Evolutionary conservation across 1,139 yeast species (phyloP).

Genomic region (Yamadazyma aaseri): DNA sequence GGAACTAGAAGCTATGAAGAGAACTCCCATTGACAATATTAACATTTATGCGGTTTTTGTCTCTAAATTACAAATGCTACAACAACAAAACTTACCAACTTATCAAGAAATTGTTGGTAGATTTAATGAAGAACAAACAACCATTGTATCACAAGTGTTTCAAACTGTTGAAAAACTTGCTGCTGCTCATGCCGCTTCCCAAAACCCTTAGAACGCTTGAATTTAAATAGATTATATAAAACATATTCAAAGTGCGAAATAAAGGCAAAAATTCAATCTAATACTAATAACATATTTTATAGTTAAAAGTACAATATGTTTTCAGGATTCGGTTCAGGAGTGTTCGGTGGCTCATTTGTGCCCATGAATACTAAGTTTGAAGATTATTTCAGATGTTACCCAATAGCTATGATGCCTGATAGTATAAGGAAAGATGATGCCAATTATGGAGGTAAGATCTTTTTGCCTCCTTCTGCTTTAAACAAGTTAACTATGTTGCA

Average conservation of each 20-base stretch:
- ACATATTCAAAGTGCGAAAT: constrained; percentile 2
- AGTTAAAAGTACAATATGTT: constrained; percentile 27
- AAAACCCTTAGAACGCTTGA: no score
- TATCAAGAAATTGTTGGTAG: constrained; percentile 41
- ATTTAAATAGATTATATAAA: no score
- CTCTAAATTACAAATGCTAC: constrained; percentile 25
- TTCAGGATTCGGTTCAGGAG: constrained; percentile 43
- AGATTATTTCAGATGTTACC: constrained; percentile 89
- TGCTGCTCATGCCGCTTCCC: background rate
- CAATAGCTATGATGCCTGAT: constrained; percentile 89
- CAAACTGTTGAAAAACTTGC: constrained; percentile 15
- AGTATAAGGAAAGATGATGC: constrained; percentile 73
- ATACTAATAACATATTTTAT: background rate
- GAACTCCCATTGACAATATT: constrained; percentile 49
- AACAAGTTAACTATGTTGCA: constrained; percentile 82
- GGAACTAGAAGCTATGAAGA: constrained; percentile 52
- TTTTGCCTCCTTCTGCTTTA: constrained; percentile 89
- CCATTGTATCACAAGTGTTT: constrained; percentile 30
- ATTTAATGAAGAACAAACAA: constrained; percentile 35
- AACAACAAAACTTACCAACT: constrained; percentile 31
- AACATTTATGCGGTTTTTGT: constrained; percentile 49
- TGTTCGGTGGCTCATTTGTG: constrained; percentile 36
- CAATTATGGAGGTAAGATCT: constrained; percentile 95
- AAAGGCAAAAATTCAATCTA: no score
- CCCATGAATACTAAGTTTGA: constrained; percentile 48